These are phyloP conservation scores for Puccinia brachypodii DNA, from an alignment of 1,284 basidiomycete species.

Conservation along the genomic window DNA sequence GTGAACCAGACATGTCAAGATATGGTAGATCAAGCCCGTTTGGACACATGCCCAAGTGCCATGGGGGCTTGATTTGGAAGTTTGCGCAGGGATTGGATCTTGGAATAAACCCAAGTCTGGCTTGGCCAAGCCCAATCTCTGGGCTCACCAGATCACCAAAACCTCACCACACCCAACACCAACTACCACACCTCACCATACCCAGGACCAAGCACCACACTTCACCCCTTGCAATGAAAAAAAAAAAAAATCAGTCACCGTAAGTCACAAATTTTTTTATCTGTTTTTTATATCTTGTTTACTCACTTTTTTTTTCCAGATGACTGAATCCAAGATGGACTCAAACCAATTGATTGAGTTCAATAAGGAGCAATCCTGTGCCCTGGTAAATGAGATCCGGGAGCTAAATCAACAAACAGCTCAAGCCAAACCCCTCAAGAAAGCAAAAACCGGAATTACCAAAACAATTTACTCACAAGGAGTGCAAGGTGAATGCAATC, in stretches of 20 bases:
- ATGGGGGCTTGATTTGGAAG: not conserved
- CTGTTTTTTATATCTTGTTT: not conserved
- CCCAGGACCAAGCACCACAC: too few relatives aligned
- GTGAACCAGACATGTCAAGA: too few relatives aligned
- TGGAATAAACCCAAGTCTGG: not conserved
- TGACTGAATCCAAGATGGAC: too few relatives aligned
- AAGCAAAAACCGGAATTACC: not conserved
- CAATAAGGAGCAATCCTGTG: not conserved
- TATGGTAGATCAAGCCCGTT: too few relatives aligned
- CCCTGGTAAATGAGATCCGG: not conserved
- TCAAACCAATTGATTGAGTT: not conserved
- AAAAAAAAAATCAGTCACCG: not conserved
- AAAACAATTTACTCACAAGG: slow-evolving; percentile 2
- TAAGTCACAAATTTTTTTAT: not conserved
- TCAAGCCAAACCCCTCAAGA: not conserved
- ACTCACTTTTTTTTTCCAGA: not conserved
- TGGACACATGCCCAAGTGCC: too few relatives aligned
- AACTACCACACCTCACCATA: not conserved
- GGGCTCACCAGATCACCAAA: not conserved
- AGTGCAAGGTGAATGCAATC: not conserved
- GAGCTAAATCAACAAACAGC: not conserved
- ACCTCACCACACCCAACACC: not conserved
- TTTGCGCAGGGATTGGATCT: not conserved
- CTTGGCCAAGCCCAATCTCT: not conserved
- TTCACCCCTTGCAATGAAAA: too few relatives aligned